A percentile compares a stretch with the other conserved stretches of the same genome.
phyloP scores from a whole-genome alignment of 371 early-diverging fungal species.

The Encephalitozoon hellem region DNA sequence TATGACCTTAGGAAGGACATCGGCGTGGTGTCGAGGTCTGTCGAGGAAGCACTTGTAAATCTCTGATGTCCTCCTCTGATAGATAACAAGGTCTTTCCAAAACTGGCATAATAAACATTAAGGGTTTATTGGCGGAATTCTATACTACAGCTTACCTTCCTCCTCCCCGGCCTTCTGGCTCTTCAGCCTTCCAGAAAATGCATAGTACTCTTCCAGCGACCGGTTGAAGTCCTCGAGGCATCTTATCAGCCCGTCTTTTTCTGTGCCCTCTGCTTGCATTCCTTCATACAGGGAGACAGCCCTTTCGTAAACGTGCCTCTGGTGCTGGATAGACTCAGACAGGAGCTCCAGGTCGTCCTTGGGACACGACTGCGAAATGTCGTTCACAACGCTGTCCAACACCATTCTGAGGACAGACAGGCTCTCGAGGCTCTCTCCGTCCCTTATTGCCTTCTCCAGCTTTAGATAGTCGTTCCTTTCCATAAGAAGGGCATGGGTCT shows the following conservation, averaged over 20 bases:
- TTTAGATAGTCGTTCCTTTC: neutral
- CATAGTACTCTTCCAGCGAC: neutral
- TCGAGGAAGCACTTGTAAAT: neutral
- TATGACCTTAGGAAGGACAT: neutral
- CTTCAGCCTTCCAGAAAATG: neutral
- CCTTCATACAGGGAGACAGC: neutral
- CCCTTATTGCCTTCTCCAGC: neutral
- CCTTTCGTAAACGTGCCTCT: neutral
- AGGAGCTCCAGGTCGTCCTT: neutral
- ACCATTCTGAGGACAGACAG: neutral
- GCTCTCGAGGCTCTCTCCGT: neutral
- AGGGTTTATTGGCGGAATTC: neutral
- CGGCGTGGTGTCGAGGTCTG: neutral
- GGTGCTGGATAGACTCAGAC: neutral
- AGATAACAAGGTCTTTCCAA: neutral
- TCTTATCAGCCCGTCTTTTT: neutral
- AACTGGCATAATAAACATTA: neutral
- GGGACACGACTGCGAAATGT: neutral
- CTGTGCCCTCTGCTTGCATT: neutral
- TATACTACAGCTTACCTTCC: neutral
- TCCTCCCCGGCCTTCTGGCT: neutral
- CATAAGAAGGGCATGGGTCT: neutral
- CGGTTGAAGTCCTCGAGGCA: neutral
- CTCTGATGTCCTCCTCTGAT: neutral
- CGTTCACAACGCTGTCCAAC: neutral